These are phyloP conservation scores for Neopestalotiopsis clavispora DNA, from an alignment of 2,329 filamentous ascomycete species.

Conservation along the genomic window DNA sequence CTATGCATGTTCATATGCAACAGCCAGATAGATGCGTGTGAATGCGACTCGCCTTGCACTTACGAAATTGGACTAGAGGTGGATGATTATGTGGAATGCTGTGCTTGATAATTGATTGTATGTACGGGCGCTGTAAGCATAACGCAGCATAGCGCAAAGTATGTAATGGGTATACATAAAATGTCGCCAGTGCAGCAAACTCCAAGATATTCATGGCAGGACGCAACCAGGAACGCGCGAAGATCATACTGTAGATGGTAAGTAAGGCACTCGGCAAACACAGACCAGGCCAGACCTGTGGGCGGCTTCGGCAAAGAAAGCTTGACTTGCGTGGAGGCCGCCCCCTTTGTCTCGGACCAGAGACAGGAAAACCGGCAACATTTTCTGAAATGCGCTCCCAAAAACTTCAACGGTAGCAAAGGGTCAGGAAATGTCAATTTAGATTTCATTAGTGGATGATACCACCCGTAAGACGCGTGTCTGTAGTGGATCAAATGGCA, in stretches of 20 bases:
- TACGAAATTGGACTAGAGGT: not conserved
- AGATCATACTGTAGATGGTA: not conserved
- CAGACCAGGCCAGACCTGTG: not conserved
- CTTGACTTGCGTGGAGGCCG: constrained; percentile 1
- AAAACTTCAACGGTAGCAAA: not conserved
- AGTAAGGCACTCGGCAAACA: not conserved
- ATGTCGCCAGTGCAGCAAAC: too few species aligned
- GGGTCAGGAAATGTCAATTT: not conserved
- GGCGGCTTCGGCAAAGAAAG: not conserved
- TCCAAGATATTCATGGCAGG: too few species aligned
- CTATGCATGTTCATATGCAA: not conserved
- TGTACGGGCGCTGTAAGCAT: too few species aligned
- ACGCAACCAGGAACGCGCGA: not conserved
- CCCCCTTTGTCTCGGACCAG: not conserved
- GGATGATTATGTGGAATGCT: not conserved
- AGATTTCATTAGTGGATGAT: constrained; percentile 10
- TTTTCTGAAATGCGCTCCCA: not conserved
- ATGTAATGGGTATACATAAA: too few species aligned
- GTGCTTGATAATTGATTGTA: not conserved
- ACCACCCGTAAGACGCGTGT: constrained; percentile 18
- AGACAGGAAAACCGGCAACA: constrained; percentile 4
- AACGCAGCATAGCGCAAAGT: too few species aligned
- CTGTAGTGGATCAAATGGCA: constrained; percentile 9
- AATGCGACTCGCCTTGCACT: not conserved
- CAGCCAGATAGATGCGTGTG: not conserved